Evolutionary conservation across 371 early-diverging fungal species (phyloP).

Genomic region (Syncephalastrum sp.): DNA sequence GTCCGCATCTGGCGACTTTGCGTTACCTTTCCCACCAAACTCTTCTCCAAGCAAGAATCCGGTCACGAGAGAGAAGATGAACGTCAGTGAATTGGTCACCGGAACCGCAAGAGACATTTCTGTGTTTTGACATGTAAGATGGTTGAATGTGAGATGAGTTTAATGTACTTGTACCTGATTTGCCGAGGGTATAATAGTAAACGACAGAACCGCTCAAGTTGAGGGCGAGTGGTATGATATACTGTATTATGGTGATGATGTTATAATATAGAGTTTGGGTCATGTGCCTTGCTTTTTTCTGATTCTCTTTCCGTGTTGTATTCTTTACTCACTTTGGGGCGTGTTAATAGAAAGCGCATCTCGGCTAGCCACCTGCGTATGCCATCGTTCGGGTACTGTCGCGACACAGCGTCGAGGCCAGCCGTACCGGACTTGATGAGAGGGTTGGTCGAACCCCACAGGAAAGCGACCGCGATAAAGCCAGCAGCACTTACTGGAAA

Average conservation of each 20-base stretch:
- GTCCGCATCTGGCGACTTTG: no score
- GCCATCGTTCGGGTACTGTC: constrained; percentile 42
- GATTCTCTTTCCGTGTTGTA: no score
- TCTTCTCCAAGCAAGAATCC: constrained; percentile 81
- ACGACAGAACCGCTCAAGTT: constrained; percentile 90
- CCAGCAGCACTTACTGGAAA: not conserved
- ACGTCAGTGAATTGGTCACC: constrained; percentile 87
- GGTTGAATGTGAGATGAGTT: no score
- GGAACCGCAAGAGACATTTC: constrained; percentile 94
- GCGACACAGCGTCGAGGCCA: constrained; percentile 72
- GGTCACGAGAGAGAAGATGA: constrained; percentile 81
- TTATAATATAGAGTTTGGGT: no score
- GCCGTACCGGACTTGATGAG: constrained; percentile 86
- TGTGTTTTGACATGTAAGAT: constrained; percentile 1
- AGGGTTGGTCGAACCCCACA: constrained; percentile 96
- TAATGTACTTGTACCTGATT: constrained; percentile 49
- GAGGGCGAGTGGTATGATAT: constrained; percentile 80
- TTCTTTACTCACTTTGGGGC: constrained; percentile 36
- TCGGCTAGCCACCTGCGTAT: constrained; percentile 66
- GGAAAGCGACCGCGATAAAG: constrained; percentile 66
- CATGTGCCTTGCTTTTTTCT: no score
- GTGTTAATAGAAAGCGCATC: constrained; percentile 74
- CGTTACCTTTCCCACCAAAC: constrained; percentile 54
- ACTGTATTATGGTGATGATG: constrained; percentile 38
- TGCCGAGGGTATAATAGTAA: constrained; percentile 89